Evolutionary conservation across 192 early-diverging fungal species (phyloP).

Genomic region (Martensiomyces pterosporus): DNA sequence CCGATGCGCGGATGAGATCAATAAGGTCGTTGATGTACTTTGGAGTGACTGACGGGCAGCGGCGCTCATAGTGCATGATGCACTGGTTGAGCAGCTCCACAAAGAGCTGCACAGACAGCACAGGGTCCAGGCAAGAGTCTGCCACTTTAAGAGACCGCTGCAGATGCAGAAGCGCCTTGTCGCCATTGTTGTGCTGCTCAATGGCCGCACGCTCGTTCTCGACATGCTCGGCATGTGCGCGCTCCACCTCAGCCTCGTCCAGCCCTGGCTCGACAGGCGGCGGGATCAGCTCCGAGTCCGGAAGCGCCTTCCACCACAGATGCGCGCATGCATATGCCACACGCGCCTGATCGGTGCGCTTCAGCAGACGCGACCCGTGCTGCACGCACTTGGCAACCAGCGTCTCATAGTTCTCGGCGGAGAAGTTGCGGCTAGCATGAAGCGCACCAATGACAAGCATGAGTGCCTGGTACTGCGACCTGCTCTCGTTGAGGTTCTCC

Average conservation of each 20-base stretch:
- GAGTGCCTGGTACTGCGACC: conserved; percentile 86
- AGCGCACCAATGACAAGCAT: conserved; percentile 84
- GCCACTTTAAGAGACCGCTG: conserved; percentile 95
- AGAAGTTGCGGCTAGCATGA: conserved; percentile 76
- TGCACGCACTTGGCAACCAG: conserved; percentile 87
- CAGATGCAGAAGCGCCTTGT: conserved; percentile 83
- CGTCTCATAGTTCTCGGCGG: conserved; percentile 91
- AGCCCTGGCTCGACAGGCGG: conserved; percentile 45
- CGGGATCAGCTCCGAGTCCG: conserved; percentile 43
- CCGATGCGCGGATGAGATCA: conserved; percentile 81
- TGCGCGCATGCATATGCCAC: conserved; percentile 78
- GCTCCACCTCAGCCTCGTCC: conserved; percentile 40
- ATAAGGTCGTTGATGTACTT: conserved; percentile 94
- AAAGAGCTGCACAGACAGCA: conserved; percentile 88
- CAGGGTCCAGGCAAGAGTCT: conserved; percentile 86
- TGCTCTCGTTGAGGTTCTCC: conserved; percentile 90
- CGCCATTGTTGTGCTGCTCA: conserved; percentile 78
- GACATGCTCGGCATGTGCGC: conserved; percentile 33
- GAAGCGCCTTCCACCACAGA: conserved; percentile 83
- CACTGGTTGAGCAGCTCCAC: conserved; percentile 97
- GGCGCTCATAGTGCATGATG: conserved; percentile 91
- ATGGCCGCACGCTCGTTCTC: conserved; percentile 52
- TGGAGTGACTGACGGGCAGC: conserved; percentile 86
- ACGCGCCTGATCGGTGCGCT: conserved; percentile 93
- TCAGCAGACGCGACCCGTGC: conserved; percentile 85